phyloP scores from a whole-genome alignment of 2,329 filamentous ascomycete genomes.

The Davidsoniella neocaledoniae region DNA sequence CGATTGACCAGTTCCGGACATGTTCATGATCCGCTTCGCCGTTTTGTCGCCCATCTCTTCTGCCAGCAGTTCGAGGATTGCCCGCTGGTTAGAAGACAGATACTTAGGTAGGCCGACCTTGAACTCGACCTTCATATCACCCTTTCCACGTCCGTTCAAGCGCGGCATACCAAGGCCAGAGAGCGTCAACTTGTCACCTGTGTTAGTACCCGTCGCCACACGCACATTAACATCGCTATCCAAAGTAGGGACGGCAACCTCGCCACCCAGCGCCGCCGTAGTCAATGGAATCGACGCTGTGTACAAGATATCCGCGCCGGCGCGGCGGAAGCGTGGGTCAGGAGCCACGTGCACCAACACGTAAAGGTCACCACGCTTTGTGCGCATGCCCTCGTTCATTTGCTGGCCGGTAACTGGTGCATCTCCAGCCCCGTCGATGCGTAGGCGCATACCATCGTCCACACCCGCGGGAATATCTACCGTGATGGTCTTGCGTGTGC shows the following conservation, averaged over 20 bases:
- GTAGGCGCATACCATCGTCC: slow-evolving; percentile 87
- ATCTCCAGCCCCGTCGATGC: slow-evolving; percentile 75
- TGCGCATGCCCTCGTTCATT: slow-evolving; percentile 38
- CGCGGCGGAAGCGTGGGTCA: slow-evolving; percentile 76
- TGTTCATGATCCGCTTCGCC: slow-evolving; percentile 83
- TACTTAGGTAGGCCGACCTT: slow-evolving; percentile 93
- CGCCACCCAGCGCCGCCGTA: slow-evolving; percentile 80
- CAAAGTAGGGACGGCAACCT: slow-evolving; percentile 76
- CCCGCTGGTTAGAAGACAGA: slow-evolving; percentile 76
- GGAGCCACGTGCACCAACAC: slow-evolving; percentile 79
- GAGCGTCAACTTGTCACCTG: slow-evolving; percentile 80
- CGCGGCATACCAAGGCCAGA: slow-evolving; percentile 89
- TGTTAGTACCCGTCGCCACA: slow-evolving; percentile 78
- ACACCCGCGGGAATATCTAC: slow-evolving; percentile 91
- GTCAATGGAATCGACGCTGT: slow-evolving; percentile 84
- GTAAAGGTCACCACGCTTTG: slow-evolving; percentile 74
- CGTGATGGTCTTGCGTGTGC: slow-evolving; percentile 67
- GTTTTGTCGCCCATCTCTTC: slow-evolving; percentile 91
- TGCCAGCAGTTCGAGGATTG: slow-evolving; percentile 85
- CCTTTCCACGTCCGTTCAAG: slow-evolving; percentile 50
- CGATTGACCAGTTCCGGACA: slow-evolving; percentile 27
- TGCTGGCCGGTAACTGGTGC: slow-evolving; percentile 60
- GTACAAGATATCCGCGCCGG: slow-evolving; percentile 80
- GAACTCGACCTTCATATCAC: slow-evolving; percentile 88
- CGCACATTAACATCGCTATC: slow-evolving; percentile 83